Conservation (phyloP, 164 flowering plant species). For the Paratinospora sagittata region DNA sequence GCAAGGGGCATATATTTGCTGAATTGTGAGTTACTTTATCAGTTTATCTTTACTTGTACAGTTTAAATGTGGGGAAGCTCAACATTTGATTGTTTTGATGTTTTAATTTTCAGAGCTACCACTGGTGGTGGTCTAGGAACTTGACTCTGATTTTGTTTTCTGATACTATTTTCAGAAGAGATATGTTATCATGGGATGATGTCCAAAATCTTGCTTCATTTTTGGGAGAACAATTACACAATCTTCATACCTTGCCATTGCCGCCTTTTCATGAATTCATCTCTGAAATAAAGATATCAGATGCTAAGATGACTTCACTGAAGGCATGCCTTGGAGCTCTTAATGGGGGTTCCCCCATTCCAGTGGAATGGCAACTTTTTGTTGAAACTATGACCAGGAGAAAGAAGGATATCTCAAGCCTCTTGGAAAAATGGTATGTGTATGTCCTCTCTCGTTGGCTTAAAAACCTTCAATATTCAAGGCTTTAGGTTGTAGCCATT, state of each 20-base stretch:
- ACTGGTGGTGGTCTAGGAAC: background rate
- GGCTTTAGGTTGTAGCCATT: background rate
- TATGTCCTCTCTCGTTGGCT: slow-evolving; percentile 21
- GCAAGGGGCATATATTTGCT: slow-evolving; percentile 77
- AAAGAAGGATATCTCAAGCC: slow-evolving; percentile 44
- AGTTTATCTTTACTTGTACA: slow-evolving; percentile 6
- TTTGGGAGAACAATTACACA: slow-evolving; percentile 71
- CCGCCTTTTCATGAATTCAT: slow-evolving; percentile 32
- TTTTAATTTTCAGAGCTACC: background rate
- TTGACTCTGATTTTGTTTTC: background rate
- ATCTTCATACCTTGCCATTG: slow-evolving; percentile 69
- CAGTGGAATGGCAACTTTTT: slow-evolving; percentile 53
- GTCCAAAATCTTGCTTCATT: slow-evolving; percentile 59
- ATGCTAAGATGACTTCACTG: slow-evolving; percentile 8
- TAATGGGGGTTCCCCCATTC: slow-evolving; percentile 21
- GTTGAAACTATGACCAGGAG: slow-evolving; percentile 40
- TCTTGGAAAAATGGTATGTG: slow-evolving; percentile 65
- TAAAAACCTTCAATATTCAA: background rate
- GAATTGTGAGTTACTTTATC: slow-evolving; percentile 55
- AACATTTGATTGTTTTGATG: background rate
- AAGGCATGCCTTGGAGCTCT: slow-evolving; percentile 22
- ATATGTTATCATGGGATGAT: slow-evolving; percentile 51
- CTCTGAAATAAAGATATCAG: slow-evolving; percentile 12
- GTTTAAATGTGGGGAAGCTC: slow-evolving; percentile 1
- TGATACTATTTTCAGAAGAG: slow-evolving; percentile 54